Evolutionary conservation across 2,329 filamentous ascomycete species (phyloP).

Genomic region (Botrytis pseudocinerea): DNA sequence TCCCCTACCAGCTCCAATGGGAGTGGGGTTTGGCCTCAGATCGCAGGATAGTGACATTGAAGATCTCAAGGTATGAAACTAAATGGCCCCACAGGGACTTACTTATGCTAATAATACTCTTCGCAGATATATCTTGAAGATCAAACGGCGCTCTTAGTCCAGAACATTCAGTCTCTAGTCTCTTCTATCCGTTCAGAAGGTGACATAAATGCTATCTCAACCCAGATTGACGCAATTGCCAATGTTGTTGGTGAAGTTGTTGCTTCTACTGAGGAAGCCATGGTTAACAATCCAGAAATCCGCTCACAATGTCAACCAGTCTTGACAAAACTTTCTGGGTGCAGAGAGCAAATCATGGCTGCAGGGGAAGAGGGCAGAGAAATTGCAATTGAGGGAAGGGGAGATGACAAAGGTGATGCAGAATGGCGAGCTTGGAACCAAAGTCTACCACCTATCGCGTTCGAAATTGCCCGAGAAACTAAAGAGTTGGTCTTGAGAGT

Average conservation of each 20-base stretch:
- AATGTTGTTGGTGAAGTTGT: constrained; percentile 71
- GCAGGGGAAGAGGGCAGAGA: constrained; percentile 62
- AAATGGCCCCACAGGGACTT: neutral
- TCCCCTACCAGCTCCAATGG: constrained; percentile 36
- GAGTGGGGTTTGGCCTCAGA: constrained; percentile 46
- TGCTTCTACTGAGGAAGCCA: constrained; percentile 60
- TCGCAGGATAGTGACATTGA: constrained; percentile 52
- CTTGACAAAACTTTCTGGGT: constrained; percentile 59
- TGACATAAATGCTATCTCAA: constrained; percentile 62
- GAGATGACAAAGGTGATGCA: constrained; percentile 54
- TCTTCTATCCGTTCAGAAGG: constrained; percentile 67
- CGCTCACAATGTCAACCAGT: constrained; percentile 53
- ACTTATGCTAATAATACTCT: constrained; percentile 34
- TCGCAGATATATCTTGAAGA: constrained; percentile 74
- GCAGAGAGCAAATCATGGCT: constrained; percentile 64
- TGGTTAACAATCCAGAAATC: constrained; percentile 54
- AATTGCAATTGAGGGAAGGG: constrained; percentile 54
- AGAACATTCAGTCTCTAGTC: constrained; percentile 80
- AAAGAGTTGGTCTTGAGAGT: constrained; percentile 66
- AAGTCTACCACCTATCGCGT: constrained; percentile 78
- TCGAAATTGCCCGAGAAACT: constrained; percentile 78
- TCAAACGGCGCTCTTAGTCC: constrained; percentile 75
- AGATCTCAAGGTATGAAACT: constrained; percentile 57
- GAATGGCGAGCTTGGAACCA: constrained; percentile 65
- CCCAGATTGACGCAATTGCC: constrained; percentile 70